Conservation (phyloP, 345 rosid genomes). For the Erodium maritimum region DNA sequence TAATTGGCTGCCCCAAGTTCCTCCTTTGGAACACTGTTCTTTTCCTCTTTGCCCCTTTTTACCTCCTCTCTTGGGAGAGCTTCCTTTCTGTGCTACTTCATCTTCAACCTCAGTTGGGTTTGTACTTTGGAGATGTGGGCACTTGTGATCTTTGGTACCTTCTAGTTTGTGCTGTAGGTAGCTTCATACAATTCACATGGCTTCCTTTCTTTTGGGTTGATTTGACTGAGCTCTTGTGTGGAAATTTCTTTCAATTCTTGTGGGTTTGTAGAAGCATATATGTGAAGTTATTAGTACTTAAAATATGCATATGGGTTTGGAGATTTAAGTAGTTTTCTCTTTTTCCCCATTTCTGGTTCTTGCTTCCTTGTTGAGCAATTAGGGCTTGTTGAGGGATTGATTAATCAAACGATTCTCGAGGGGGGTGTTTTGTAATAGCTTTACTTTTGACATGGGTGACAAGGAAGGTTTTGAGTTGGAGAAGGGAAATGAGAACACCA, state of each 20-base stretch:
- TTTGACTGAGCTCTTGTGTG: no score
- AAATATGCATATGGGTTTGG: constrained; percentile 1
- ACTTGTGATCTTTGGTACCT: constrained; percentile 7
- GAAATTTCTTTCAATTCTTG: no score
- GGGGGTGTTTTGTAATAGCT: background rate
- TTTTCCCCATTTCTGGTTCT: constrained; percentile 10
- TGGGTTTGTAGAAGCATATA: no score
- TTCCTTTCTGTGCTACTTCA: constrained; percentile 14
- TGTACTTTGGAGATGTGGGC: constrained; percentile 25
- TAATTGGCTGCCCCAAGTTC: constrained; percentile 45
- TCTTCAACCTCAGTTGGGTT: constrained; percentile 18
- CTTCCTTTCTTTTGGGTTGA: no score
- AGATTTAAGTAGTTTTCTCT: background rate
- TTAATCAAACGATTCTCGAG: no score
- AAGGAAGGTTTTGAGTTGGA: constrained; percentile 47
- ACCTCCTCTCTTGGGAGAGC: constrained; percentile 15
- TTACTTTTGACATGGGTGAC: constrained; percentile 33
- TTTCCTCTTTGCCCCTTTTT: constrained; percentile 13
- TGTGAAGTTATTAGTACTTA: constrained; percentile 14
- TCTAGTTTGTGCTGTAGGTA: constrained; percentile 5
- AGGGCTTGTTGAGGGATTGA: constrained; percentile 7
- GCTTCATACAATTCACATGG: background rate
- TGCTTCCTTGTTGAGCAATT: constrained; percentile 14
- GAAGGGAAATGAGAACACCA: constrained; percentile 34
- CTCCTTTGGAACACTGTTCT: constrained; percentile 14